A percentile compares a stretch with the other conserved stretches of the same genome.
Conservation (phyloP, 768 basidiomycete species). For the Hericium coralloides region DNA sequence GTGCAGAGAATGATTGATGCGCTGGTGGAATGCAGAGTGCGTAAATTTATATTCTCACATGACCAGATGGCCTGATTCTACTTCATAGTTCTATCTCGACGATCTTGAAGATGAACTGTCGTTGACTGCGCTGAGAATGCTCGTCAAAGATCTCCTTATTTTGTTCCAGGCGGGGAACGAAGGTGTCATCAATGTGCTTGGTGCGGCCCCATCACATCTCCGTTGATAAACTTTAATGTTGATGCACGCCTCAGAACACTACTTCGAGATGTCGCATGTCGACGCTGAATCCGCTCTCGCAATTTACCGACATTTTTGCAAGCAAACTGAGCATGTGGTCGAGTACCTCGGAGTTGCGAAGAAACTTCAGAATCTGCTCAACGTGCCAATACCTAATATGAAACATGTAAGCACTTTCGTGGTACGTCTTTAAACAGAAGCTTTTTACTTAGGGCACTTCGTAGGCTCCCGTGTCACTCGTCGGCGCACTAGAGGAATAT, state of each 20-base stretch:
- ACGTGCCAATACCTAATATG: conserved; percentile 89
- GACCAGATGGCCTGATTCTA: too few relatives aligned
- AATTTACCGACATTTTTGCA: conserved; percentile 92
- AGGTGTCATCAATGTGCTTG: conserved; percentile 78
- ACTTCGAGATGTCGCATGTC: conserved; percentile 96
- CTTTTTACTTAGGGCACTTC: neutral
- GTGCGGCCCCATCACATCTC: conserved; percentile 32
- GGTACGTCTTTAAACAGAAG: neutral
- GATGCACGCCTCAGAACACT: conserved; percentile 58
- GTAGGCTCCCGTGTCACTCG: conserved; percentile 92
- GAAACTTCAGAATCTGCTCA: conserved; percentile 87
- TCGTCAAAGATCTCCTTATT: conserved; percentile 92
- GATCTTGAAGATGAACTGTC: conserved; percentile 89
- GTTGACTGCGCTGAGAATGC: conserved; percentile 81
- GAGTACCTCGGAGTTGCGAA: conserved; percentile 89
- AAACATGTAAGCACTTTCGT: conserved; percentile 56
- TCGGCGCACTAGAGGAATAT: conserved; percentile 89
- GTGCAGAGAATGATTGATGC: conserved; percentile 88
- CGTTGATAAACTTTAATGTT: conserved; percentile 15
- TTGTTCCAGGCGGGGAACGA: conserved; percentile 96
- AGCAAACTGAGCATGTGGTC: conserved; percentile 85
- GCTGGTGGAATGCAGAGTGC: conserved; percentile 78
- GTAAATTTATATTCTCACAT: conserved; percentile 21
- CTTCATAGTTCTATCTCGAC: conserved; percentile 79
- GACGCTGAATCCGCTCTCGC: conserved; percentile 79